These are phyloP conservation scores for Phialophora expanda DNA, from an alignment of 2,329 filamentous ascomycete genomes.

Conservation along the genomic window DNA sequence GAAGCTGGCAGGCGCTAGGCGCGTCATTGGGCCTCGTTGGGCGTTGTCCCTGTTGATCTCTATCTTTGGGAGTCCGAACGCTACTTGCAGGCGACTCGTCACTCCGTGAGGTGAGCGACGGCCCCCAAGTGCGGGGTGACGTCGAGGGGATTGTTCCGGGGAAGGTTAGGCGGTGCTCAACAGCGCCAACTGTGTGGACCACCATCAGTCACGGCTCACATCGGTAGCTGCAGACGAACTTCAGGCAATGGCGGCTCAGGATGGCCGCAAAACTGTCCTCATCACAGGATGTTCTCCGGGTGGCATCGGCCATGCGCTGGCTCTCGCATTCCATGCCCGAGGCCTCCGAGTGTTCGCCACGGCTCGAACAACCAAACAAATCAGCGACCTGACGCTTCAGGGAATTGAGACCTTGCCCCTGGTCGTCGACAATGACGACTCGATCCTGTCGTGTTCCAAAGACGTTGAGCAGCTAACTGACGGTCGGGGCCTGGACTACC, in stretches of 20 bases:
- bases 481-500: slow-evolving; percentile 35
- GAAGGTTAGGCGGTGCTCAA: neutral
- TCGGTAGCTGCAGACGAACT: neutral
- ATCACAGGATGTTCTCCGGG: slow-evolving; percentile 51
- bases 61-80: slow-evolving; percentile 13
- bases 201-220: neutral
- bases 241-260: slow-evolving; percentile 19
- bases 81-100: neutral
- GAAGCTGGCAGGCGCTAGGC: neutral
- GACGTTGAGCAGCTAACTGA: slow-evolving; percentile 27
- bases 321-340: slow-evolving; percentile 44
- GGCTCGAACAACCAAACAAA: slow-evolving; percentile 40
- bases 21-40: slow-evolving; percentile 7
- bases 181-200: no score
- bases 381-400: slow-evolving; percentile 23
- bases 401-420: slow-evolving; percentile 39
- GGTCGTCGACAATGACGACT: slow-evolving; percentile 41
- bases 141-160: neutral
- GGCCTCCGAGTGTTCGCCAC: slow-evolving; percentile 50
- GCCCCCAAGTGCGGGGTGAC: slow-evolving; percentile 11
- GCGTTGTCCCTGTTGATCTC: slow-evolving; percentile 25
- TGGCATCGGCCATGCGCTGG: slow-evolving; percentile 50
- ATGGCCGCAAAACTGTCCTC: slow-evolving; percentile 33
- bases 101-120: neutral
- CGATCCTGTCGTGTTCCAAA: slow-evolving; percentile 24